Base-by-base conservation (phyloP, 2,329 filamentous ascomycete genomes). In the Phialocephala subalpina region DNA sequence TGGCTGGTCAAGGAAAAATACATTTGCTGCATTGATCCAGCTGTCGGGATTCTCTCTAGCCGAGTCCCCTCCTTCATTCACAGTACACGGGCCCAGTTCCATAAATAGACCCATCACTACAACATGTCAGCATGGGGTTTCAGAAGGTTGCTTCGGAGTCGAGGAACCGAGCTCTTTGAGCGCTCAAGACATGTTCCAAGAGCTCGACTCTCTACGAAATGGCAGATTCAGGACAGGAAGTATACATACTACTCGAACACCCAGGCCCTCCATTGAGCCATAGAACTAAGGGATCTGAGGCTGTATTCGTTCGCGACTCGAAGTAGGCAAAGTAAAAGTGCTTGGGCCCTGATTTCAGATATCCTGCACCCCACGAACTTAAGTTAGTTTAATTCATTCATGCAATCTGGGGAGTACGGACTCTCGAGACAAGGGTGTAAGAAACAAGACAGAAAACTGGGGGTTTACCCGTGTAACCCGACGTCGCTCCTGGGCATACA, bases 81-180 rank as follows among this genome's bases (percentile, higher is more conserved):
- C 79, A 22, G 77, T 78, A 69, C 81, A 83, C 0, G 82, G 82
- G 0, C 82, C 82, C 62, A 80, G 77, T 69, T 82, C 80, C 63
- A 78, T 77, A 69, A 82, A 79, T n/a, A 81, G 71, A 18, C 79
- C 80, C 11, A 78, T 71, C 77, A 80, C n/a, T n/a, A n/a, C n/a
- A n/a, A n/a, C n/a, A n/a, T n/a, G n/a, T n/a, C n/a, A n/a, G n/a
- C n/a, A n/a, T n/a, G n/a, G n/a, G n/a, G n/a, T n/a, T n/a, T n/a
- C n/a, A n/a, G n/a, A n/a, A n/a, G n/a, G n/a, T n/a, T n/a, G n/a
- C n/a, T n/a, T n/a, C n/a, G n/a, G n/a, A n/a, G n/a, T n/a, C n/a
- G n/a, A n/a, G n/a, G n/a, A n/a, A n/a, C n/a, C n/a, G n/a, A n/a
- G n/a, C n/a, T n/a, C n/a, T n/a, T n/a, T n/a, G n/a, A n/a, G n/a